Base-by-base conservation (phyloP, 371 early-diverging fungal species). In the Lichtheimia corymbifera region DNA sequence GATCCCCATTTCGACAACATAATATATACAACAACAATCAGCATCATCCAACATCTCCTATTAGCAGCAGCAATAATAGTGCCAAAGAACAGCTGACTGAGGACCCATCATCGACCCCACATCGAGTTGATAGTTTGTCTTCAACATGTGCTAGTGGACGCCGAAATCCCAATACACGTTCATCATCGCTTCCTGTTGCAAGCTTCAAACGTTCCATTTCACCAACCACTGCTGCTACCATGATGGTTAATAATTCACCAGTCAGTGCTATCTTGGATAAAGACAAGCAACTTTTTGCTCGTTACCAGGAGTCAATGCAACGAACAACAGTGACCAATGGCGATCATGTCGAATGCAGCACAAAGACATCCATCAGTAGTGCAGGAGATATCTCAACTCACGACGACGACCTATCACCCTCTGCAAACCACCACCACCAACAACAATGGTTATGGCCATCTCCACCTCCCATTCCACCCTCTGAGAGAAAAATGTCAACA, bases 261-360 rank as follows among this genome's bases (percentile, higher is more conserved):
- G 59, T 59, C 14, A 55, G 50, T 27, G 41, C 49, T 18, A 70
- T 63, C 30, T 45, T 65, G 62, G 67, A 71, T 51, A 64, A 71
- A 22, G 71, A 71, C 35, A 67, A 67, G 17, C 71, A 71, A 15
- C 27, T 57, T 25, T 64, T 66, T 25, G 67, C 71, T 18, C 57
- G 59, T 44, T 65, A 67, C 35, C 67, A 71, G 17, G 50, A 62
- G 51, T 44, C 62, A 30, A 22, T 58, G 30, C 49, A 35, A 20
- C 7, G 27, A 24, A 20, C 47, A 41, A 54, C 30, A 18, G 20
- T 30, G n/a, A 40, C 54, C 7, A 41, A 17, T 41, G 52, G 20
- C 43, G 20, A 52, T 24, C 17, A 35, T 63, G 35, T 45, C 50
- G 11, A 60, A 25, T 22, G 53, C 51, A 60, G 18, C 42, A 55